These are phyloP conservation scores for Fusarium devonianum DNA, from an alignment of 2,329 filamentous ascomycete genomes.

Conservation along the genomic window DNA sequence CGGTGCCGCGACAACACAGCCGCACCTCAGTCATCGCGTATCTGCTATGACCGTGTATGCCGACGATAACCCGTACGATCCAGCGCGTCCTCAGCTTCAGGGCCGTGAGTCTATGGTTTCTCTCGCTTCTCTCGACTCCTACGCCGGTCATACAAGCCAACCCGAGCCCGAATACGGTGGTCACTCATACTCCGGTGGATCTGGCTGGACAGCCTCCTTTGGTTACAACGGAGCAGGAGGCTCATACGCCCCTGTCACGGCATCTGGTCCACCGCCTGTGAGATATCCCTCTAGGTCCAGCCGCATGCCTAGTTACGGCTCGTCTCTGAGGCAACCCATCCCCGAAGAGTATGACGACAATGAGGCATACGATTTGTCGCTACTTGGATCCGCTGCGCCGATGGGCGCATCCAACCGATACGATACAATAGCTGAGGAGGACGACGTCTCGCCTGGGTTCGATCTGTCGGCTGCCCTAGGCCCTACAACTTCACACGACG, in stretches of 20 bases:
- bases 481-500: slow-evolving; percentile 54
- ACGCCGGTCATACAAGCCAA: slow-evolving; percentile 30
- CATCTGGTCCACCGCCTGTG: slow-evolving; percentile 24
- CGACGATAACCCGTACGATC: slow-evolving; percentile 42
- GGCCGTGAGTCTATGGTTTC: slow-evolving; percentile 51
- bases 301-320: slow-evolving; percentile 39
- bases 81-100: slow-evolving; percentile 38
- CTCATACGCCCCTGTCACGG: slow-evolving; percentile 42
- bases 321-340: slow-evolving; percentile 36
- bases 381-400: slow-evolving; percentile 52
- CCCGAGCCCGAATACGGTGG: slow-evolving; percentile 27
- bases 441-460: slow-evolving; percentile 47
- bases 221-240: slow-evolving; percentile 39
- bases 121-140: slow-evolving; percentile 51
- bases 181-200: slow-evolving; percentile 31
- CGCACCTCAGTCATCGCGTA: slow-evolving; percentile 42
- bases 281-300: slow-evolving; percentile 36
- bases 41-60: slow-evolving; percentile 47
- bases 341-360: slow-evolving; percentile 49
- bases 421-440: slow-evolving; percentile 44
- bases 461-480: slow-evolving; percentile 57
- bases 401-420: slow-evolving; percentile 48
- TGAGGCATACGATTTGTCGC: slow-evolving; percentile 53
- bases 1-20: slow-evolving; percentile 14
- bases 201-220: slow-evolving; percentile 42